A percentile compares a stretch with the other conserved stretches of the same genome.
These are phyloP conservation scores for Nemania diffusa DNA, from an alignment of 2,329 filamentous ascomycete genomes.

Conservation along the genomic window DNA sequence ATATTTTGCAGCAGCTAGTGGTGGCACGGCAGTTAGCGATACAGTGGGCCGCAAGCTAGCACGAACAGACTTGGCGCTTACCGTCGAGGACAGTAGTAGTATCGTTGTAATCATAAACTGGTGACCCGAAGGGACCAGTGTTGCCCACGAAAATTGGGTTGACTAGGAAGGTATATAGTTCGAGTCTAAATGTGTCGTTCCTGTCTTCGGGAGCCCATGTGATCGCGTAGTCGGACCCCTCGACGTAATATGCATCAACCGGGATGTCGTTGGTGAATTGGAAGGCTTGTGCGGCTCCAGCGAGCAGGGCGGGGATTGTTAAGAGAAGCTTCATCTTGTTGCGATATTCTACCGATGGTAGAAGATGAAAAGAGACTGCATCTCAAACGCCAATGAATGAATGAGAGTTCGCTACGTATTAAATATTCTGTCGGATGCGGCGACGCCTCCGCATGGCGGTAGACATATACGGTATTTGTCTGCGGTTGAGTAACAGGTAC, in stretches of 20 bases:
- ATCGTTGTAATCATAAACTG: slow-evolving; percentile 25
- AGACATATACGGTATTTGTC: neutral
- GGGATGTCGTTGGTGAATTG: slow-evolving; percentile 26
- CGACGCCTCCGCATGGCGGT: too few species aligned
- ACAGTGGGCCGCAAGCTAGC: neutral
- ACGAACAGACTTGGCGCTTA: slow-evolving; percentile 1
- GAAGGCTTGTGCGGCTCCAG: slow-evolving; percentile 23
- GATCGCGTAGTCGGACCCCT: slow-evolving; percentile 22
- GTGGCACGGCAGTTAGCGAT: neutral
- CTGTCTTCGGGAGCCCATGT: slow-evolving; percentile 18
- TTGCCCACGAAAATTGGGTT: slow-evolving; percentile 17
- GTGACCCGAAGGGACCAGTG: neutral
- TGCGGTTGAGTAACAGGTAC: neutral
- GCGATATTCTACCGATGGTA: neutral
- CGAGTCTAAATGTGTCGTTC: slow-evolving; percentile 25
- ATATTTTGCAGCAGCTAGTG: slow-evolving; percentile 26
- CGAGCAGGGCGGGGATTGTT: slow-evolving; percentile 18
- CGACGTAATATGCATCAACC: slow-evolving; percentile 20
- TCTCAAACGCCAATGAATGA: neutral
- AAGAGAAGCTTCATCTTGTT: slow-evolving; percentile 24
- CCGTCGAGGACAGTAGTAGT: slow-evolving; percentile 25
- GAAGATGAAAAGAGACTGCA: neutral
- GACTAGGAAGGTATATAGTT: slow-evolving; percentile 19
- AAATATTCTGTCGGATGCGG: slow-evolving; percentile 15
- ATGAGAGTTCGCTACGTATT: slow-evolving; percentile 1